Conservation (phyloP, 768 basidiomycete species). For the Boletus edulis region DNA sequence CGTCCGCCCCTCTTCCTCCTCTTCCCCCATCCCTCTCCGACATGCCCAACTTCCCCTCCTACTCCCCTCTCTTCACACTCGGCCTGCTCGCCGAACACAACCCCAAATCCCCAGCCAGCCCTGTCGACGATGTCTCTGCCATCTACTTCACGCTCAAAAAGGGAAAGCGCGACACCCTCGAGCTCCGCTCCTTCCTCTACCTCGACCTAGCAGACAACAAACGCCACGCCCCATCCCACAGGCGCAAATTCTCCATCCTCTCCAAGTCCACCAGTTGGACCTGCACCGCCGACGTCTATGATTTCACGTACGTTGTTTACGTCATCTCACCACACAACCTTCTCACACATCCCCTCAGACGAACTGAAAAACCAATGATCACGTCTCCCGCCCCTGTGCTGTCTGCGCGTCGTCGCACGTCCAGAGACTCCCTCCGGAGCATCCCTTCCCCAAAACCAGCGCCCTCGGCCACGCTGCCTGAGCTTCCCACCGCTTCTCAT, state of each 20-base stretch:
- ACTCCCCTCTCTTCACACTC: constrained; percentile 65
- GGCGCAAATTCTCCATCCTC: constrained; percentile 32
- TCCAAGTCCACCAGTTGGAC: constrained; percentile 33
- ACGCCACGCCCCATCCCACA: constrained; percentile 38
- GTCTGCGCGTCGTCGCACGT: constrained; percentile 29
- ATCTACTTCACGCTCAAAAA: constrained; percentile 50
- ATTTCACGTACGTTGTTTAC: constrained; percentile 10
- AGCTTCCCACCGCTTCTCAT: constrained; percentile 31
- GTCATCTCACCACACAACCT: neutral
- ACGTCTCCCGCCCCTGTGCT: constrained; percentile 10
- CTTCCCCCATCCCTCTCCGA: neutral
- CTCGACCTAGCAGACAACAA: constrained; percentile 63
- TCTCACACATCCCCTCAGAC: constrained; percentile 15
- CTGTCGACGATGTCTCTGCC: constrained; percentile 30
- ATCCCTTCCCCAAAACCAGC: constrained; percentile 63
- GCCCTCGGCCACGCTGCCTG: constrained; percentile 51
- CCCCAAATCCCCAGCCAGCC: neutral
- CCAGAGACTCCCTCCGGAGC: constrained; percentile 42
- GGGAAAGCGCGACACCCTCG: constrained; percentile 34
- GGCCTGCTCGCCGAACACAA: constrained; percentile 45
- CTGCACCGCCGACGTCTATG: constrained; percentile 11
- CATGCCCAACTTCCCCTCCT: constrained; percentile 25
- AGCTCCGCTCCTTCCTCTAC: constrained; percentile 62
- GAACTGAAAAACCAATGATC: constrained; percentile 25
- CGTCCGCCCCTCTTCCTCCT: neutral